Conservation (phyloP, 306 rosid species). For the Acacia confusa region DNA sequence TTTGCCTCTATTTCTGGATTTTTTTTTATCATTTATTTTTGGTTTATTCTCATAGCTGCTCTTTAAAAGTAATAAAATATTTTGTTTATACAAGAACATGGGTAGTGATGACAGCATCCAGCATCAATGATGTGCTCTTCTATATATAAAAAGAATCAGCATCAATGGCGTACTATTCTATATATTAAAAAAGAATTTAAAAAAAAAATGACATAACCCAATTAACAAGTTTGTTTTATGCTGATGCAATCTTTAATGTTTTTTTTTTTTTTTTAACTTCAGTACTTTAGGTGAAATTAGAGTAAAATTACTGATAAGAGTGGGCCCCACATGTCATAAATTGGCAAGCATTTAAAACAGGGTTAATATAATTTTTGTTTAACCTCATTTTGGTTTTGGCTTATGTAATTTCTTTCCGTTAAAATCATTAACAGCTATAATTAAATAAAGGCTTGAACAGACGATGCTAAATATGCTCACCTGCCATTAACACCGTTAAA, state of each 20-base stretch:
- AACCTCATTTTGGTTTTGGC: too few species aligned
- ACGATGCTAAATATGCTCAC: too few species aligned
- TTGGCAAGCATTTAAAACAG: neutral
- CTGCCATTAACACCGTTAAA: too few species aligned
- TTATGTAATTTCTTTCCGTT: too few species aligned
- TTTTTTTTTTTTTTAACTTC: neutral
- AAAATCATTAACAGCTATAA: too few species aligned
- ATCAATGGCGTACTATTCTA: neutral
- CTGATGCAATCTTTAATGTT: slow-evolving; percentile 7
- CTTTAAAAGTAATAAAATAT: slow-evolving; percentile 22
- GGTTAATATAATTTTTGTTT: too few species aligned
- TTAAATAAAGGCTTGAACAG: too few species aligned
- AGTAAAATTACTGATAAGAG: neutral
- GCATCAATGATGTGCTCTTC: slow-evolving; percentile 25
- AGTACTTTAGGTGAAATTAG: too few species aligned
- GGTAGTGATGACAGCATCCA: slow-evolving; percentile 42
- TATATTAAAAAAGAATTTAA: slow-evolving; percentile 12
- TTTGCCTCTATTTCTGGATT: too few species aligned
- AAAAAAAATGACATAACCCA: slow-evolving; percentile 24
- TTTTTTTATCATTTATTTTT: neutral
- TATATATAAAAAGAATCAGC: neutral
- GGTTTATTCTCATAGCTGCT: slow-evolving; percentile 42
- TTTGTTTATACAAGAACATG: neutral
- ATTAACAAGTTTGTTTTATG: slow-evolving; percentile 32
- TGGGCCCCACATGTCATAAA: neutral